A percentile compares a stretch with the other conserved stretches of the same genome.
These are phyloP conservation scores for Quercus dentata DNA, from an alignment of 306 rosid genomes.

Conservation along the genomic window DNA sequence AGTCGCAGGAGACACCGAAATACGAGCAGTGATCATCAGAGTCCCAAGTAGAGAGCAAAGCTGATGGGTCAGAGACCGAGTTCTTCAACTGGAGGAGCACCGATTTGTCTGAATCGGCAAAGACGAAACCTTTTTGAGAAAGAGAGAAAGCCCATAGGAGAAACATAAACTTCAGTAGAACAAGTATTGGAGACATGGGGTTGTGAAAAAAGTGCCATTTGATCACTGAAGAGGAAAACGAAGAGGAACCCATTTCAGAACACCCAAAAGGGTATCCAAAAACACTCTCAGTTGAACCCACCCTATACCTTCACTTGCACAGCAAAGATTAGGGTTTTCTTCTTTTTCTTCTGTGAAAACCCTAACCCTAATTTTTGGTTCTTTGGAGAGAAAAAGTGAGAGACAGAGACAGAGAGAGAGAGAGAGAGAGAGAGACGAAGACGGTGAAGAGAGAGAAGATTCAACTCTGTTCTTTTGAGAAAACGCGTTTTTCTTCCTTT, in stretches of 20 bases:
- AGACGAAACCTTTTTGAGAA: slow-evolving; percentile 16
- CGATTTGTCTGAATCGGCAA: slow-evolving; percentile 58
- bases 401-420: not conserved
- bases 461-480: slow-evolving; percentile 41
- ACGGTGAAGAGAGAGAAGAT: slow-evolving; percentile 29
- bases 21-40: slow-evolving; percentile 46
- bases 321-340: slow-evolving; percentile 31
- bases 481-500: slow-evolving; percentile 61
- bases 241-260: slow-evolving; percentile 59
- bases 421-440: not conserved
- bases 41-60: slow-evolving; percentile 59
- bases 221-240: slow-evolving; percentile 35
- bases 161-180: slow-evolving; percentile 18
- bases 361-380: slow-evolving; percentile 60
- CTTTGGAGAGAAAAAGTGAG: not conserved
- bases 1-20: slow-evolving; percentile 67
- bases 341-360: slow-evolving; percentile 27
- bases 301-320: slow-evolving; percentile 23
- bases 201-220: slow-evolving; percentile 32
- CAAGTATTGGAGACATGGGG: slow-evolving; percentile 10
- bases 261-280: slow-evolving; percentile 29
- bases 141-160: slow-evolving; percentile 12
- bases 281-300: slow-evolving; percentile 20
- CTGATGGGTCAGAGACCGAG: slow-evolving; percentile 62
- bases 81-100: slow-evolving; percentile 60